Evolutionary conservation across 1,139 yeast species (phyloP), one percentile per base, ranked within the genome.

Genomic region (Pneumocystis sp.): DNA sequence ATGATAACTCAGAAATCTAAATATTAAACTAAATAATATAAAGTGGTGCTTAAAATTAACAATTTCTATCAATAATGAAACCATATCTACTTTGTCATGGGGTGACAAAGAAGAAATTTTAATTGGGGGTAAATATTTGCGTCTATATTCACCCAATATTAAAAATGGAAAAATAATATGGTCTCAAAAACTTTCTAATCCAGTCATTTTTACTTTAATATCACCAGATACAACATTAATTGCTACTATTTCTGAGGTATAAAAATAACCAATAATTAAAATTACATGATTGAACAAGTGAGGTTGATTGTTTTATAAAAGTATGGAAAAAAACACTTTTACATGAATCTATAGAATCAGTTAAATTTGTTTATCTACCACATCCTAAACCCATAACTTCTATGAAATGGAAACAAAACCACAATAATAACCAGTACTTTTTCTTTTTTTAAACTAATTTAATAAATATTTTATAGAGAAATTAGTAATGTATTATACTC

Each of bases 361-460:
- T 44, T 44, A 44, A 19, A 6, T 12, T 44, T 50, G 10, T 50
- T 50, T 86, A 87, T 71, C 75, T 89, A 34, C 81, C 83, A 17
- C 96, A 88, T 71, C 84, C 86, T 0, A 73, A 80, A 0, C 80
- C 81, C 66, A 83, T 90, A 1, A 78, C 83, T 0, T 78, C 79
- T 61, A 73, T 83, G 37, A 75, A 83, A 65, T 85, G 89, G 89
- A 80, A 83, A 67, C 72, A 70, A 12, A 71, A 73, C 21, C 70
- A 71, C 50, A 70, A 71, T 12, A 64, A 67, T 15, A 67, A 71
- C n/a, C 69, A 69, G 34, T 50, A 50, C 12, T 50, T 50, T 10
- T 25, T 50, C 5, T 12, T 50, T 50, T 50, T 50, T 10, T 25
- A 50, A 50, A 15, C n/a, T 8, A 21, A 50, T 29, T 50, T 25